Percentiles rank a stretch among this genome's conserved stretches.
phyloP scores from a whole-genome alignment of 495 filamentous ascomycete genomes.

The Extremus antarcticus region DNA sequence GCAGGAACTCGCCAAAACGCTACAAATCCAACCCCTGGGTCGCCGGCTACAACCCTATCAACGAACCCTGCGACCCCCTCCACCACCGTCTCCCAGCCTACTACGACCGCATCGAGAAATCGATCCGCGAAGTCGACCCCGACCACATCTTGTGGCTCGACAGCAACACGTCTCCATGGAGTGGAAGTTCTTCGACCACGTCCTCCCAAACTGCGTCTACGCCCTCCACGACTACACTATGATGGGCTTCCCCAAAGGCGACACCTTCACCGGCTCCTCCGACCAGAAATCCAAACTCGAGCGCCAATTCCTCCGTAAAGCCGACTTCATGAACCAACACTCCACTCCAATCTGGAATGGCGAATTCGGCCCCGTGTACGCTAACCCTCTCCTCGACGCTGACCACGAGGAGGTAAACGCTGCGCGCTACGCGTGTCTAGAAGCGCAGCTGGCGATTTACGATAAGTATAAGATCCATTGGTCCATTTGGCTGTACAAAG shows the following conservation, averaged over 20 bases:
- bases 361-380: slow-evolving; percentile 55
- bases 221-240: slow-evolving; percentile 51
- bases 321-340: slow-evolving; percentile 44
- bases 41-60: slow-evolving; percentile 57
- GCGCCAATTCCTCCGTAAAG: slow-evolving; percentile 43
- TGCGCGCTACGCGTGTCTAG: slow-evolving; percentile 41
- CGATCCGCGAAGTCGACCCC: slow-evolving; percentile 47
- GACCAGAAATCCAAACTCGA: slow-evolving; percentile 43
- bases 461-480: slow-evolving; percentile 44
- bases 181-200: slow-evolving; percentile 34
- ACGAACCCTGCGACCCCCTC: slow-evolving; percentile 51
- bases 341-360: slow-evolving; percentile 52
- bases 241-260: slow-evolving; percentile 47
- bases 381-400: slow-evolving; percentile 31
- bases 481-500: slow-evolving; percentile 57
- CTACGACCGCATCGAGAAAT: slow-evolving; percentile 47
- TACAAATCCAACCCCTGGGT: slow-evolving; percentile 42
- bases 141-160: slow-evolving; percentile 56
- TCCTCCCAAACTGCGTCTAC: slow-evolving; percentile 47
- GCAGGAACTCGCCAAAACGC: slow-evolving; percentile 45
- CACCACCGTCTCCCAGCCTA: slow-evolving; percentile 44
- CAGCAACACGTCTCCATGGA: slow-evolving; percentile 54
- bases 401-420: slow-evolving; percentile 38
- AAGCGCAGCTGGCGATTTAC: slow-evolving; percentile 47
- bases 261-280: slow-evolving; percentile 41